Conservation (phyloP, 805 yeast genomes). For the Lachancea waltii region DNA sequence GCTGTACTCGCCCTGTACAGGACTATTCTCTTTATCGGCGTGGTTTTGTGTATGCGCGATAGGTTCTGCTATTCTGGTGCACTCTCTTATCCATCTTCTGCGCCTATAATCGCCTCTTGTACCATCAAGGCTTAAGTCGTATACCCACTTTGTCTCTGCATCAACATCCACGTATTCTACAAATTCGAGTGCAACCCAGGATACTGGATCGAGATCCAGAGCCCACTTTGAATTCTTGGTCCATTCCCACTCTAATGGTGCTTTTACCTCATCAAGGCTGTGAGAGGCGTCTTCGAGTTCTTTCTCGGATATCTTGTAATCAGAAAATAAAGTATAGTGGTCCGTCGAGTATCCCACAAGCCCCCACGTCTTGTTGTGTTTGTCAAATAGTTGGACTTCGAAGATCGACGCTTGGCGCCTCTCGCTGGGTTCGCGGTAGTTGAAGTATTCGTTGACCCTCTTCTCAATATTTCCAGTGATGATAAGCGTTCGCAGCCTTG, state of each 20-base stretch:
- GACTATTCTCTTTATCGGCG: neutral
- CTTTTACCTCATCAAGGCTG: constrained; percentile 36
- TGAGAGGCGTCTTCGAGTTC: constrained; percentile 15
- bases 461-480: constrained; percentile 45
- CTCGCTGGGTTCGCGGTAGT: constrained; percentile 37
- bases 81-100: constrained; percentile 57
- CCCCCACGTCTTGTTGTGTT: constrained; percentile 52
- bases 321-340: constrained; percentile 46
- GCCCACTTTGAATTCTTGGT: constrained; percentile 45
- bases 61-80: constrained; percentile 20
- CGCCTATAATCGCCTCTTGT: constrained; percentile 42
- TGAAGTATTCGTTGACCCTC: constrained; percentile 35
- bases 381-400: constrained; percentile 55
- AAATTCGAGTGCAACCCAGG: constrained; percentile 54
- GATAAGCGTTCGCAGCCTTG: constrained; percentile 46
- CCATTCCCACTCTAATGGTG: constrained; percentile 60
- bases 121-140: constrained; percentile 43
- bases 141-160: constrained; percentile 79
- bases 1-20: neutral
- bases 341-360: constrained; percentile 52
- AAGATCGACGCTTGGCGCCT: constrained; percentile 53
- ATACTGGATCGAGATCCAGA: constrained; percentile 54
- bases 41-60: neutral
- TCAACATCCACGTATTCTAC: constrained; percentile 57
- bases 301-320: constrained; percentile 30